Conservation (phyloP, 148 eudicot species). For the Bassia scoparia region DNA sequence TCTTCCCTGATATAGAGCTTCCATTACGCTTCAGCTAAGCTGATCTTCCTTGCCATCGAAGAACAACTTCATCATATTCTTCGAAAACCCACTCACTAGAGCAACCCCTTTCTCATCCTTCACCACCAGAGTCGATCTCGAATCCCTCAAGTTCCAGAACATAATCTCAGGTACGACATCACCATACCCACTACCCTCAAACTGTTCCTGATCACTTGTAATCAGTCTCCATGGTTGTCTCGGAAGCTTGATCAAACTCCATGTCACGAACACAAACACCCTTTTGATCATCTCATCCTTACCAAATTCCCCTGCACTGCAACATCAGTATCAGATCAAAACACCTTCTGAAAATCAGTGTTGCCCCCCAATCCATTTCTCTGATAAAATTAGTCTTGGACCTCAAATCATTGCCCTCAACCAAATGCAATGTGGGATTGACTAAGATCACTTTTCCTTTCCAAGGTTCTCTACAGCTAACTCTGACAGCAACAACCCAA, state of each 20-base stretch:
- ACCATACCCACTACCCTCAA: slow-evolving; percentile 29
- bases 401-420: slow-evolving; percentile 18
- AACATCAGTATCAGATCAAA: slow-evolving; percentile 27
- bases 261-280: slow-evolving; percentile 37
- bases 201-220: slow-evolving; percentile 27
- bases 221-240: slow-evolving; percentile 24
- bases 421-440: slow-evolving; percentile 16
- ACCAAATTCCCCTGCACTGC: slow-evolving; percentile 19
- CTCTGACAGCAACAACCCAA: slow-evolving; percentile 25
- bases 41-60: slow-evolving; percentile 30
- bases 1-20: slow-evolving; percentile 27
- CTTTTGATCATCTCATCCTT: slow-evolving; percentile 30
- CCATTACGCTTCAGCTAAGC: slow-evolving; percentile 27
- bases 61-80: slow-evolving; percentile 35
- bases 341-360: slow-evolving; percentile 28
- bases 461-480: slow-evolving; percentile 29
- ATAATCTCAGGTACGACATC: slow-evolving; percentile 29
- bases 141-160: slow-evolving; percentile 30
- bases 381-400: slow-evolving; percentile 14
- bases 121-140: slow-evolving; percentile 21
- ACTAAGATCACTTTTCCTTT: slow-evolving; percentile 35
- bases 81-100: slow-evolving; percentile 31
- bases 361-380: slow-evolving; percentile 28
- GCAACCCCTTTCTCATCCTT: slow-evolving; percentile 28
- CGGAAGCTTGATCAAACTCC: slow-evolving; percentile 31